Evolutionary conservation across 164 flowering plant genomes (phyloP).

Genomic region (Tinospora cordifolia): DNA sequence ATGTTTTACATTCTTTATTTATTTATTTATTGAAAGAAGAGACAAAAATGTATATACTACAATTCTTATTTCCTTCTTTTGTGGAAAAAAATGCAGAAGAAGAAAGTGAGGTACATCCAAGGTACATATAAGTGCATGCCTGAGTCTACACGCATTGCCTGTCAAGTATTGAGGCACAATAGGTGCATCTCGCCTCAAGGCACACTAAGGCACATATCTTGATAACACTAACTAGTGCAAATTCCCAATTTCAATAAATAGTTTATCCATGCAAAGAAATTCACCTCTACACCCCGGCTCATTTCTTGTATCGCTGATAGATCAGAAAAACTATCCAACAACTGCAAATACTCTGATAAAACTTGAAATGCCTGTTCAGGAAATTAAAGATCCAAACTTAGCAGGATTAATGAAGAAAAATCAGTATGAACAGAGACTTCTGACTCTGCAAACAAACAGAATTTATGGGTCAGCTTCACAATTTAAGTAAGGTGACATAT

Average conservation of each 20-base stretch:
- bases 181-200: too few relatives aligned
- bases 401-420: not conserved
- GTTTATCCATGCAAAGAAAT: not conserved
- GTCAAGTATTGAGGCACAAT: too few relatives aligned
- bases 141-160: too few relatives aligned
- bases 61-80: too few relatives aligned
- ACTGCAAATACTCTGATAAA: slow-evolving; percentile 90
- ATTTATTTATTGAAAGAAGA: too few relatives aligned
- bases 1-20: too few relatives aligned
- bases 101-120: too few relatives aligned
- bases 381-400: slow-evolving; percentile 11
- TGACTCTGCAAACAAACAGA: not conserved
- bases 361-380: slow-evolving; percentile 84
- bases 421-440: not conserved
- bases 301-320: slow-evolving; percentile 86
- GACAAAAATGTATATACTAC: too few relatives aligned
- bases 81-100: too few relatives aligned
- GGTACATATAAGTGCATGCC: too few relatives aligned
- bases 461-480: not conserved
- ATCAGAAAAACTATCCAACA: slow-evolving; percentile 74
- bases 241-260: not conserved
- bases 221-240: too few relatives aligned
- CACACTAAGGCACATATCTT: too few relatives aligned
- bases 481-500: not conserved
- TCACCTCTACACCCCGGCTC: slow-evolving; percentile 92